Percentiles rank a stretch among this genome's conserved stretches.
These are phyloP conservation scores for Yarrowia sp. DNA, from an alignment of 805 yeast genomes.

Conservation along the genomic window DNA sequence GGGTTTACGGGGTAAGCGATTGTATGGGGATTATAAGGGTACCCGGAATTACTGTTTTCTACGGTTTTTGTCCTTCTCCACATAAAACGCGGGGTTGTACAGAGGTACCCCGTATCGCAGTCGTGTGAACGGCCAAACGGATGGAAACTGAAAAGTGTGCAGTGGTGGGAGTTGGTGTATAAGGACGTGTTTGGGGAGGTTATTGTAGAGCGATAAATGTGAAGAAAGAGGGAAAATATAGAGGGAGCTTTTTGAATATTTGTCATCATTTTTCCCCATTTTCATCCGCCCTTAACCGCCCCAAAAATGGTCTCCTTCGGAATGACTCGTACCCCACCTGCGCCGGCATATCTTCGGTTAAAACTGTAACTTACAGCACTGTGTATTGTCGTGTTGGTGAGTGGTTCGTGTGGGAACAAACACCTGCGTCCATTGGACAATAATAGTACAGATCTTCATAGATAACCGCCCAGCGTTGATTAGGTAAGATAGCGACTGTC, in stretches of 20 bases:
- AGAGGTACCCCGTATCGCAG: background rate
- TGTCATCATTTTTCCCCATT: background rate
- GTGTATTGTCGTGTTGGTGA: background rate
- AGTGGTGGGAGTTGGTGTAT: background rate
- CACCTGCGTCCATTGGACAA: background rate
- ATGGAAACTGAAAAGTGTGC: background rate
- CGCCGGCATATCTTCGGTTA: background rate
- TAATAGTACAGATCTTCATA: background rate
- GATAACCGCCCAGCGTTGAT: background rate
- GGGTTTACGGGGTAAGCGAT: too few relatives aligned
- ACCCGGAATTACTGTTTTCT: background rate
- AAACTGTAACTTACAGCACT: background rate
- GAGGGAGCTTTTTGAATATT: background rate
- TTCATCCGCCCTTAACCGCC: background rate
- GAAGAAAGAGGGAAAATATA: too few relatives aligned
- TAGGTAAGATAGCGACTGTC: background rate
- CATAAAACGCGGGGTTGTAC: background rate
- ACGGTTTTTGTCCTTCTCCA: background rate
- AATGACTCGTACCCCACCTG: background rate
- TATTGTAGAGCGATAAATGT: too few relatives aligned
- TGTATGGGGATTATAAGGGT: too few relatives aligned
- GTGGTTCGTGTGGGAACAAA: background rate
- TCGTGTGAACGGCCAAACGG: slow-evolving; percentile 12
- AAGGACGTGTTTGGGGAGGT: too few relatives aligned
- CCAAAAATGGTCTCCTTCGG: background rate